Base-by-base conservation (phyloP, 2,329 filamentous ascomycete species). In the Botrytis hyacinthi region DNA sequence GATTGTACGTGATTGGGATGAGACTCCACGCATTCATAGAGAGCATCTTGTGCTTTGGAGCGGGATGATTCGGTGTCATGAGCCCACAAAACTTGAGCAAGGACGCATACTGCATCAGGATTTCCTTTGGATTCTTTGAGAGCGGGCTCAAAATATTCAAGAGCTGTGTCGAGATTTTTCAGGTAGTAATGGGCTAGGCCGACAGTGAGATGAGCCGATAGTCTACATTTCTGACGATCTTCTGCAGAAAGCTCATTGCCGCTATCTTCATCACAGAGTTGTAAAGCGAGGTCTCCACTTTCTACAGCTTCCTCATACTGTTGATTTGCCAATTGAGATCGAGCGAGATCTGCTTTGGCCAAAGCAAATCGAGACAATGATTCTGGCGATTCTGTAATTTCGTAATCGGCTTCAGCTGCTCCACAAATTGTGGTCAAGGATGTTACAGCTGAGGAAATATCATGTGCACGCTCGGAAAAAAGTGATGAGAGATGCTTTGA, bases 21-120 rank as follows among this genome's bases (percentile, higher is more conserved):
- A 69, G 85, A 87, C 78, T 95, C 93, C 20, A 97, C 91, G 51
- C 92, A 91, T 22, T 91, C 90, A 79, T 97, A 95, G 0, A 99
- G 86, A 76, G 93, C 89, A 70, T 92, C 90, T 5, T 94, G 88
- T 26, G 95, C 95, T 75, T 92, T 90, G 68, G 91, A 89, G 65
- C 91, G 89, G 72, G 95, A 92, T 0, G 90, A 87, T 10, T 91
- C 89, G 0, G 90, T 90, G 14, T 93, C 94, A 76, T 93, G 94
- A 0, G 95, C 95, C 95, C 96, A 99, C 0, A 98, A 87, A 0
- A 98, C 93, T 82, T 98, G 94, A 0, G 95, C 93, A 20, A 98
- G 86, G 20, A 98, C 86, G 79, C 95, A 98, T 0, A 94, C 91
- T 1, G 95, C 92, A 79, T 98, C 94, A 0, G 95, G 92, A 75